phyloP scores from a whole-genome alignment of 768 basidiomycete species.

The Floccularia luteovirens region DNA sequence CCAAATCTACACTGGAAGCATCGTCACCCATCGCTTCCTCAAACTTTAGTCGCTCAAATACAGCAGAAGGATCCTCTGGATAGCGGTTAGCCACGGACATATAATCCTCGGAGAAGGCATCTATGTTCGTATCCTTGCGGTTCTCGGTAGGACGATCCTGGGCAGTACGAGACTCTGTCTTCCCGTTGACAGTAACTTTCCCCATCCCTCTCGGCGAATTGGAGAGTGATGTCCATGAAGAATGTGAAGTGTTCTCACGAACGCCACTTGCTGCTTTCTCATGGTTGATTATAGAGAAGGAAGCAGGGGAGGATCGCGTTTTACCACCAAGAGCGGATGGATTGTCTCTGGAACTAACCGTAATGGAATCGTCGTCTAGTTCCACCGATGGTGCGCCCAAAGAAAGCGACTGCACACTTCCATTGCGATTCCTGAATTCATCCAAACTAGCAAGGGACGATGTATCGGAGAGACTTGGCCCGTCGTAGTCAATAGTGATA shows the following conservation, averaged over 20 bases:
- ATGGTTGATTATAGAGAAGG: constrained; percentile 1
- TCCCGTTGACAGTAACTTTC: not conserved
- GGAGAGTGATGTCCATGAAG: not conserved
- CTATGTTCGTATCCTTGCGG: not conserved
- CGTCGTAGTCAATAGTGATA: constrained; percentile 84
- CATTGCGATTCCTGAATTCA: constrained; percentile 55
- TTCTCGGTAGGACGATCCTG: not conserved
- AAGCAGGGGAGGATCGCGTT: constrained; percentile 4
- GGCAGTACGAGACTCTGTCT: not conserved
- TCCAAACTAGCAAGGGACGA: constrained; percentile 76
- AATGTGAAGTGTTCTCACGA: not conserved
- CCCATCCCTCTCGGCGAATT: not conserved
- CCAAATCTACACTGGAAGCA: constrained; percentile 31
- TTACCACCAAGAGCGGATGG: constrained; percentile 14
- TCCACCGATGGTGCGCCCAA: constrained; percentile 34
- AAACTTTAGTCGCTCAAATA: constrained; percentile 51
- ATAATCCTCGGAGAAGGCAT: constrained; percentile 14
- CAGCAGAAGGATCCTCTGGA: constrained; percentile 33
- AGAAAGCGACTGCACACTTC: constrained; percentile 49
- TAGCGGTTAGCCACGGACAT: constrained; percentile 19
- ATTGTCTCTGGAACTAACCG: constrained; percentile 65
- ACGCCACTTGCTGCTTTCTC: not conserved
- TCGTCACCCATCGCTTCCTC: constrained; percentile 36
- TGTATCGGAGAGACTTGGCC: constrained; percentile 85
- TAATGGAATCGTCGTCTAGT: constrained; percentile 66